Evolutionary conservation across 176 grass and related monocot genomes (phyloP), one percentile per base, ranked within the genome.

Genomic region (Avena sativa): DNA sequence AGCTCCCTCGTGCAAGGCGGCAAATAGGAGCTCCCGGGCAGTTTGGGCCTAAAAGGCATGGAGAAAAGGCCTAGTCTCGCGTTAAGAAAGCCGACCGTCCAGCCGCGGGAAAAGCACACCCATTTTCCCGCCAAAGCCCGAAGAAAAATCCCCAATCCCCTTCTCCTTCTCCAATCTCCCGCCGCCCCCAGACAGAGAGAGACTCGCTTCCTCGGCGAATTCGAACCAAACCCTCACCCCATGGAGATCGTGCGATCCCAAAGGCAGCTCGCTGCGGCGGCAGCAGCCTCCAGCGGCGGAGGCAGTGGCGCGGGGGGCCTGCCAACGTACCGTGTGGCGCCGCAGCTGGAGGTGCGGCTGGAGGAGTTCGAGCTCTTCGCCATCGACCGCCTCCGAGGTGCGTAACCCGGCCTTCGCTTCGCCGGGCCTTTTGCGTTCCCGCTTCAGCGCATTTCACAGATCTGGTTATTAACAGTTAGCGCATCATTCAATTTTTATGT

Each of bases 201-300:
- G 26, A 21, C 26, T 55, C 28, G 51, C 32, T 69, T 53, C 47
- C 47, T 28, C 63, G 10, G 47, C 63, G 47, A 52, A 52, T 38
- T 82, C 17, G 63, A 53, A n/a, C 47, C 47, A 38, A 82, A 55
- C 17, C 6, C 48, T 53, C 17, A 26, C 81, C 10, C 53, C 14
- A 98, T 98, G 97, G 94, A 98, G 90, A 94, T 98, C 63, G 88
- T 98, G 50, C 90, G 92, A 61, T 96, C 97, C 40, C 92, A 98
- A 7, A 87, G 92, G 43, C 93, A 92, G 70, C 83, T 83, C 68
- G 74, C 80, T 17, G 78, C 84, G 4, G 80, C 23, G 12, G 73
- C 88, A 12, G 78, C 68, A 34, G 64, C 73, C 12, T 77, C 21
- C 49, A 36, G 44, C 4, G 44, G 21, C 36, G 83, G 62, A 10